Evolutionary conservation across 179 eudicot genomes (phyloP), one percentile per base, ranked within the genome.

Genomic region (Camellia oleifera): DNA sequence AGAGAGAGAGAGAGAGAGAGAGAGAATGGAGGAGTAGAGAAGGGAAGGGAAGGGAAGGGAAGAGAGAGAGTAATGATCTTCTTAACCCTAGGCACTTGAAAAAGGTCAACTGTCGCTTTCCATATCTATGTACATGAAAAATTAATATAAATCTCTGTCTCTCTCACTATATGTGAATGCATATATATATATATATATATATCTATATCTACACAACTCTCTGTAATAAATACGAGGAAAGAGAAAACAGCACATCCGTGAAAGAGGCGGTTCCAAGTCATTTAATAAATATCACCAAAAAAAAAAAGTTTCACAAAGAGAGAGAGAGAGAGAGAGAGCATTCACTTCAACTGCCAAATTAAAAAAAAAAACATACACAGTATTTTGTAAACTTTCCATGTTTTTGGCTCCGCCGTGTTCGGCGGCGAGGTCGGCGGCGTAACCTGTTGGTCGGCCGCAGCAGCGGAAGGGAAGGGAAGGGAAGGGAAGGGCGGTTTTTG

Each of bases 91-190:
- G 46, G 23, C 75, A 69, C 76, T n/a, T 52, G 56, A 9, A 48
- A 73, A 48, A 65, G 52, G 78, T 80, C 78, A 80, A 74, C 70
- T 12, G 45, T 53, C 46, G 42, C 61, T 54, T 7, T 54, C 17
- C 11, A 12, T 20, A n/a, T 72, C 45, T 52, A 4, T 50, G 40
- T 32, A 32, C 40, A 32, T 18, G 15, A 7, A 32, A 69, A 2
- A 10, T 32, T 6, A 23, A 23, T 0, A 1, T 1, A 20, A 13
- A 15, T 13, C 63, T 15, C n/a, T 48, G 42, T 46, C 15, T 72
- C 60, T 48, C 46, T 72, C 26, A 70, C 18, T 67, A 8, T 23
- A 5, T 15, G 7, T 64, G 45, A 48, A 14, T 67, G 40, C 20
- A 20, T 23, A 23, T 23, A 23, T 23, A 23, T 23, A 23, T 23